phyloP scores from a whole-genome alignment of 2,329 filamentous ascomycete species.

The Aschersonia sp. region DNA sequence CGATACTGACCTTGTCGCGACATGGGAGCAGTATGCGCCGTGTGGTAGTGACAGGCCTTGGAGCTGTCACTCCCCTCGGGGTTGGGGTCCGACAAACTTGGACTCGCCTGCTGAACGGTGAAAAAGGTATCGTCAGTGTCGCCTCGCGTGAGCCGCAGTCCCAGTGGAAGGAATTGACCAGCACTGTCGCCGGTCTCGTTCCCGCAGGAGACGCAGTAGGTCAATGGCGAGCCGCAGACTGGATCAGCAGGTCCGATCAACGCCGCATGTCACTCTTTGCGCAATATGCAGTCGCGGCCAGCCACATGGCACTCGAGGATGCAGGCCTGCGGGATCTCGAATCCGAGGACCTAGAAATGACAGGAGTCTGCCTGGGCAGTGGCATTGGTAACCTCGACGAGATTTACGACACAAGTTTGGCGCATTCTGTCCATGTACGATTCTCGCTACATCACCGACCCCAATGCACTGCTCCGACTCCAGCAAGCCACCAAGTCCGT shows the following conservation, averaged over 20 bases:
- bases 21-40: conserved; percentile 44
- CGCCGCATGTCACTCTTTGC: conserved; percentile 83
- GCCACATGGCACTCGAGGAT: conserved; percentile 74
- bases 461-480: no score
- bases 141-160: conserved; percentile 39
- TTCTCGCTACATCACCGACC: not conserved
- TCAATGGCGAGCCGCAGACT: conserved; percentile 39
- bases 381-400: conserved; percentile 92
- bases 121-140: conserved; percentile 69
- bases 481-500: no score
- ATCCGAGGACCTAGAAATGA: conserved; percentile 53
- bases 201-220: conserved; percentile 32
- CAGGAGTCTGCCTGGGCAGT: conserved; percentile 85
- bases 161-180: conserved; percentile 59
- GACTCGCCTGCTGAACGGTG: conserved; percentile 62
- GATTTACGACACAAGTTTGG: conserved; percentile 69
- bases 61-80: conserved; percentile 70
- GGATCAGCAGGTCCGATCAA: conserved; percentile 37
- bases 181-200: conserved; percentile 72
- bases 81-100: conserved; percentile 68
- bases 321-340: conserved; percentile 56
- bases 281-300: conserved; percentile 79
- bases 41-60: conserved; percentile 73
- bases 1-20: conserved; percentile 4
- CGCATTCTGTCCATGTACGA: conserved; percentile 57